These are phyloP conservation scores for Melastoma malabathricum DNA, from an alignment of 345 rosid species.

Conservation along the genomic window DNA sequence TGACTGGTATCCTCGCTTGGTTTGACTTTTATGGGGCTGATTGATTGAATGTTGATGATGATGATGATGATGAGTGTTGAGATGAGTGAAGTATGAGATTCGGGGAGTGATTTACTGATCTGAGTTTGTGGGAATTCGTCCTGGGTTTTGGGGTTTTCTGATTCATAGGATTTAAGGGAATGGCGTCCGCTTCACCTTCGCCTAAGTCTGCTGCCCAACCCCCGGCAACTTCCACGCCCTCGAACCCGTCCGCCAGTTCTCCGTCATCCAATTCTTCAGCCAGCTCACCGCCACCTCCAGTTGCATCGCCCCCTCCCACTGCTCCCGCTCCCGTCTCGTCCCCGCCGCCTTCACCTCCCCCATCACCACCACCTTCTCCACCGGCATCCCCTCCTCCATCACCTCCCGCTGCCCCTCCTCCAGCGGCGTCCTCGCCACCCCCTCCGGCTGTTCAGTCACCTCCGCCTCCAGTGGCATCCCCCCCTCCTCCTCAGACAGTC, in stretches of 20 bases:
- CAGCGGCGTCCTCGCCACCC: conserved; percentile 22
- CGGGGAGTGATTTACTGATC: too few relatives aligned
- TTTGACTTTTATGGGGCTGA: neutral
- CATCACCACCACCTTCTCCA: conserved; percentile 19
- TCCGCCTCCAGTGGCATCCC: conserved; percentile 21
- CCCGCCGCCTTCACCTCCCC: conserved; percentile 14
- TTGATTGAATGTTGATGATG: too few relatives aligned
- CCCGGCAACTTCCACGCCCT: too few relatives aligned
- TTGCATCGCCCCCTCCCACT: conserved; percentile 15
- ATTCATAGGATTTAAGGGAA: neutral
- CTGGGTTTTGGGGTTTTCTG: neutral
- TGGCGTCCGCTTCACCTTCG: conserved; percentile 8
- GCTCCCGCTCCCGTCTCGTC: conserved; percentile 17
- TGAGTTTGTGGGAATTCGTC: neutral
- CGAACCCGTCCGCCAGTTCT: too few relatives aligned
- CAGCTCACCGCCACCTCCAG: conserved; percentile 1
- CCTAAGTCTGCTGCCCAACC: conserved; percentile 9
- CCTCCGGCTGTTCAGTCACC: conserved; percentile 33
- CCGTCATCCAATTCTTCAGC: conserved; percentile 11
- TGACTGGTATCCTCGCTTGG: neutral
- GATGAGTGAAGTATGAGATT: too few relatives aligned
- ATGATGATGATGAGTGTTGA: too few relatives aligned
- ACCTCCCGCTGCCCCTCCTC: conserved; percentile 23
- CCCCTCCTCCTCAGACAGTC: conserved; percentile 26
- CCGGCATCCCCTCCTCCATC: conserved; percentile 27